Percentiles rank a stretch among this genome's conserved stretches.
Conservation (phyloP, 768 basidiomycete species). For the Lyophyllum semitale region DNA sequence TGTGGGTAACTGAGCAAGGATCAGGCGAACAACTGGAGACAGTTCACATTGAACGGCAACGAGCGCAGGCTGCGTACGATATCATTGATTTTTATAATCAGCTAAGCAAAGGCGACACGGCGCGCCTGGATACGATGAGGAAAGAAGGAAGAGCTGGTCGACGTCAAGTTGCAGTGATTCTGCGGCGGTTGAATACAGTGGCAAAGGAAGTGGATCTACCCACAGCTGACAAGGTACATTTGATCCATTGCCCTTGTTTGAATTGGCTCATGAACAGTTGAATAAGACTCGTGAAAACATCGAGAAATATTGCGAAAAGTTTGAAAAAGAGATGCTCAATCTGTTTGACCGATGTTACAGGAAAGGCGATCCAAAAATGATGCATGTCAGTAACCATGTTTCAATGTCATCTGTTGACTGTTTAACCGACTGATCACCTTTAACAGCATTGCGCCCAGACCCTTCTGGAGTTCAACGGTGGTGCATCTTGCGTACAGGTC, state of each 20-base stretch:
- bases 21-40: conserved; percentile 95
- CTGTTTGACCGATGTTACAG: conserved; percentile 95
- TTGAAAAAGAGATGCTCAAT: conserved; percentile 97
- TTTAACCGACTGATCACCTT: background rate
- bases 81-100: conserved; percentile 94
- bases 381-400: conserved; percentile 69
- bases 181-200: conserved; percentile 82
- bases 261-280: background rate
- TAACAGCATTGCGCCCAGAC: conserved; percentile 94
- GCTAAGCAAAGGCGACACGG: conserved; percentile 80
- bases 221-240: conserved; percentile 70
- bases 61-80: conserved; percentile 93
- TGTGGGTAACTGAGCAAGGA: conserved; percentile 5
- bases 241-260: background rate
- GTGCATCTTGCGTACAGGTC: conserved; percentile 93
- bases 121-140: conserved; percentile 70
- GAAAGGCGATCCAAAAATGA: conserved; percentile 98
- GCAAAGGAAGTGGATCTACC: conserved; percentile 93
- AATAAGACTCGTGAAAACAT: conserved; percentile 84
- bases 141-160: conserved; percentile 91
- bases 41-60: conserved; percentile 86
- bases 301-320: conserved; percentile 97
- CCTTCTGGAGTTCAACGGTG: conserved; percentile 96
- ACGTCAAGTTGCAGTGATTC: conserved; percentile 82
- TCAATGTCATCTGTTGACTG: background rate